phyloP scores from a whole-genome alignment of 1,284 basidiomycete genomes.

The Filobasidium uniguttulatum region DNA sequence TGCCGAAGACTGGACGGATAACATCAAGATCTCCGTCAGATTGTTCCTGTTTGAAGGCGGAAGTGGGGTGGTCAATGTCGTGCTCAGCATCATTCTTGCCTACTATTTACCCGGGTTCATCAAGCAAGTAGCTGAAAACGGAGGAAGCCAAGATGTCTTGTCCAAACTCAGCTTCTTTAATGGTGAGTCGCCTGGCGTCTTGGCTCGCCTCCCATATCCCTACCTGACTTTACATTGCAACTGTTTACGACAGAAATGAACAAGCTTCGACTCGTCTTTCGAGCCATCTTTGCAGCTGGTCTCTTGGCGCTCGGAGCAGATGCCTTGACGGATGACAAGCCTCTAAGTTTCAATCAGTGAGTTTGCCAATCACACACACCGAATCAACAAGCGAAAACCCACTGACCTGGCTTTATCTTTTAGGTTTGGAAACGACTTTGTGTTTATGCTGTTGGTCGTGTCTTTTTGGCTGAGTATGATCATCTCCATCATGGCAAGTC shows the following conservation, averaged over 20 bases:
- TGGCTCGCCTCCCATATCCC: background rate
- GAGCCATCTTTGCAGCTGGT: background rate
- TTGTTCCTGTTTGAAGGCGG: background rate
- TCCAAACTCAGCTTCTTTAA: conserved; percentile 10
- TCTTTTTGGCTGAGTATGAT: background rate
- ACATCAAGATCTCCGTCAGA: background rate
- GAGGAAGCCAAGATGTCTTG: conserved; percentile 5
- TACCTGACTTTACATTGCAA: background rate
- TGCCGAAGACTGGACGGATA: background rate
- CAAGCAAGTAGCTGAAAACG: conserved; percentile 2
- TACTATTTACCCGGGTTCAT: conserved; percentile 7
- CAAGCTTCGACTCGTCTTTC: conserved; percentile 5
- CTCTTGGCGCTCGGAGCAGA: background rate
- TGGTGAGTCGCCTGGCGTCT: background rate
- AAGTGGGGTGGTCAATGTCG: background rate
- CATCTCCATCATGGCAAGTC: background rate
- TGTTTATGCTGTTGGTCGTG: background rate
- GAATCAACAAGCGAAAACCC: background rate
- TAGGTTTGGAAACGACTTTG: background rate
- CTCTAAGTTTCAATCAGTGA: conserved; percentile 3
- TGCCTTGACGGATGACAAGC: background rate
- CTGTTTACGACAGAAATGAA: conserved; percentile 2
- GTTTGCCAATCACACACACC: background rate
- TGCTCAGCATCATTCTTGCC: conserved; percentile 6
- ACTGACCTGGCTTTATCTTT: background rate